These are phyloP conservation scores for Vicia faba DNA, from an alignment of 306 rosid genomes.

Conservation along the genomic window DNA sequence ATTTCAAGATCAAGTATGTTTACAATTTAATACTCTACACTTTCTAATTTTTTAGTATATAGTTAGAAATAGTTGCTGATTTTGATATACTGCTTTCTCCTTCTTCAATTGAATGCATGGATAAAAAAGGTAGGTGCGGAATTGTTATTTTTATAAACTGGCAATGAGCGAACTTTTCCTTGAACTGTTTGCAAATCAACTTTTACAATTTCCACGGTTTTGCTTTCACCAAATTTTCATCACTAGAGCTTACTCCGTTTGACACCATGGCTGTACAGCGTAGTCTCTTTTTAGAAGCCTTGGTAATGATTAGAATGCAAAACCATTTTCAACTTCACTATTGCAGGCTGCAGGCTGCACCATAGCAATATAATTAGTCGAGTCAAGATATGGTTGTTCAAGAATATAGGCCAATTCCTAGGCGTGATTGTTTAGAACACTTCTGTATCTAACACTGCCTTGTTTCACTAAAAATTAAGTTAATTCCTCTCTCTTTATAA, in stretches of 20 bases:
- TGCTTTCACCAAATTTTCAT: slow-evolving; percentile 15
- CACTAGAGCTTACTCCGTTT: not conserved
- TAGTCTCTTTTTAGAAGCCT: slow-evolving; percentile 18
- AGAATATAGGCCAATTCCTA: slow-evolving; percentile 4
- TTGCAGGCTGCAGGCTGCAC: slow-evolving; percentile 5
- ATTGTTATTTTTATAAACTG: slow-evolving; percentile 16
- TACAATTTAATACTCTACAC: slow-evolving; percentile 3
- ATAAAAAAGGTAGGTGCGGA: slow-evolving; percentile 18
- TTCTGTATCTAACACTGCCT: not conserved
- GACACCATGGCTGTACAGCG: not conserved
- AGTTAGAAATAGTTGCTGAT: slow-evolving; percentile 31
- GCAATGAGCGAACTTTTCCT: not conserved
- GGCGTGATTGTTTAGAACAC: slow-evolving; percentile 5
- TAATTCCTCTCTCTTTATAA: slow-evolving; percentile 22
- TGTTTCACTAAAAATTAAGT: slow-evolving; percentile 13
- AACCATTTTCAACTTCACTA: slow-evolving; percentile 13
- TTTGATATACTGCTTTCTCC: slow-evolving; percentile 8
- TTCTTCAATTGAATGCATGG: slow-evolving; percentile 12
- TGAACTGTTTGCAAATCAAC: slow-evolving; percentile 12
- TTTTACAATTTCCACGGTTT: slow-evolving; percentile 9
- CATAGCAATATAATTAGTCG: not conserved
- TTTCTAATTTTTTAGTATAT: slow-evolving; percentile 26
- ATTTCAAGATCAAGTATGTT: slow-evolving; percentile 78
- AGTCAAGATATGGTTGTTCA: not conserved
- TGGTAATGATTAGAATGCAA: slow-evolving; percentile 8